Percentiles rank a stretch among this genome's conserved stretches.
These are phyloP conservation scores for Helminthosporium solani DNA, from an alignment of 2,329 filamentous ascomycete genomes.

Conservation along the genomic window DNA sequence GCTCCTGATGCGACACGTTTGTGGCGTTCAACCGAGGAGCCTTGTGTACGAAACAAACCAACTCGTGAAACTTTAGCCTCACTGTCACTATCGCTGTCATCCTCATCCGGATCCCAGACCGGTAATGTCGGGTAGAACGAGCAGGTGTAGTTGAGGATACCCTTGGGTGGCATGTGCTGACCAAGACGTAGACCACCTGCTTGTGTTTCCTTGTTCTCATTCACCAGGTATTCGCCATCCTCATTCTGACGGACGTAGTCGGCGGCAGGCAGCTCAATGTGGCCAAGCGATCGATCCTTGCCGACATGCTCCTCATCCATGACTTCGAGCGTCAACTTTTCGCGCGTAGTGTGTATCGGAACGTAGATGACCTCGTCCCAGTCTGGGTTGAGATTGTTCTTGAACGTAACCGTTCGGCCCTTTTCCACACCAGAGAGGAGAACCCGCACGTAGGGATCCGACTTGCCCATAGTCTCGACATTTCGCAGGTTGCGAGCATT, in stretches of 20 bases:
- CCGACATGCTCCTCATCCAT: conserved; percentile 95
- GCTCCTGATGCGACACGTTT: conserved; percentile 23
- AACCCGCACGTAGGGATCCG: conserved; percentile 89
- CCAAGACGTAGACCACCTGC: conserved; percentile 72
- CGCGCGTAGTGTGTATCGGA: conserved; percentile 79
- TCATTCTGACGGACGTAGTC: conserved; percentile 80
- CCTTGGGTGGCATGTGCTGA: conserved; percentile 73
- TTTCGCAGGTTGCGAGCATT: conserved; percentile 82
- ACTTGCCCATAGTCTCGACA: conserved; percentile 93
- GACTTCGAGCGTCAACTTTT: conserved; percentile 85
- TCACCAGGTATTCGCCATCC: conserved; percentile 74
- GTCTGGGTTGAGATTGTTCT: conserved; percentile 91
- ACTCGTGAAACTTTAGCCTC: conserved; percentile 25
- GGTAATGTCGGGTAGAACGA: conserved; percentile 90
- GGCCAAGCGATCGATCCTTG: conserved; percentile 84
- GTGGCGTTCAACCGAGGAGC: conserved; percentile 17
- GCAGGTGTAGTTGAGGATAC: conserved; percentile 75
- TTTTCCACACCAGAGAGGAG: conserved; percentile 88
- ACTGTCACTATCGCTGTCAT: conserved; percentile 46
- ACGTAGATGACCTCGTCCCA: conserved; percentile 97
- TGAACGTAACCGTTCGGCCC: conserved; percentile 89
- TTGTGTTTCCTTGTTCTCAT: conserved; percentile 71
- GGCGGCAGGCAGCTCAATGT: conserved; percentile 71
- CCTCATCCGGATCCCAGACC: conserved; percentile 85
- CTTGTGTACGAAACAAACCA: conserved; percentile 22